Evolutionary conservation across 257 asterid genomes (phyloP), one percentile per base, ranked within the genome.

Genomic region (Mitragyna speciosa): DNA sequence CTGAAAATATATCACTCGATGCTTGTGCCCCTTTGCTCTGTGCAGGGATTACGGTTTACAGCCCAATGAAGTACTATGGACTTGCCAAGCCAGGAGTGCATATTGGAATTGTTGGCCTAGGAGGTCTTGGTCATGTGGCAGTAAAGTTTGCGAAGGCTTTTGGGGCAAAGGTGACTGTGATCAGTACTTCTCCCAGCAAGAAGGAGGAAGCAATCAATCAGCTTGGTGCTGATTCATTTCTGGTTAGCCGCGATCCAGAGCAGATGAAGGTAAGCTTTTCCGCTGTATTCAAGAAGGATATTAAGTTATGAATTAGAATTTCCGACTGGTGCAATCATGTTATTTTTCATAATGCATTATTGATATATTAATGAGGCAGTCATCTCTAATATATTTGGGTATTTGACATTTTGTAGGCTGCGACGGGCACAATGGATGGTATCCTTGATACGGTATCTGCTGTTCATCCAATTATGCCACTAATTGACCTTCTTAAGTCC

Each of bases 1-100:
- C 84, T 0, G 84, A 84, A 41, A 80, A 68, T 4, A 33, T 84
- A 45, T 75, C 87, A 0, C 79, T 80, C 36, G 77, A 84, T 12
- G 79, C 82, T 1, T 82, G 85, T 33, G 85, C 87, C 31, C 87
- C 84, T 0, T 74, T 80, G 47, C 80, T 84, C 20, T 82, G 85
- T 36, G 85, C 83, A 12, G 83, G 85, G 24, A 24, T 33, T 45
- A 8, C 85, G 31, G 47, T 76, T n/a, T 78, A 73, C 24, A 82
- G 82, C 14, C 85, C 85, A 1, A 52, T 82, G 69, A 43, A 39
- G 30, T 74, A 78, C 69, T 82, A 65, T 48, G 85, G 82, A 28
- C 59, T 82, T 7, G 64, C 75, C 69, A 82, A 78, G 28, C 83
- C 85, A 12, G 80, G 85, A 49, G n/a, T 39, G 49, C 67, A 45